Percentiles rank a stretch among this genome's conserved stretches.
Conservation (phyloP, 139 green algal genomes). For the Chlamydomonas asymmetrica region DNA sequence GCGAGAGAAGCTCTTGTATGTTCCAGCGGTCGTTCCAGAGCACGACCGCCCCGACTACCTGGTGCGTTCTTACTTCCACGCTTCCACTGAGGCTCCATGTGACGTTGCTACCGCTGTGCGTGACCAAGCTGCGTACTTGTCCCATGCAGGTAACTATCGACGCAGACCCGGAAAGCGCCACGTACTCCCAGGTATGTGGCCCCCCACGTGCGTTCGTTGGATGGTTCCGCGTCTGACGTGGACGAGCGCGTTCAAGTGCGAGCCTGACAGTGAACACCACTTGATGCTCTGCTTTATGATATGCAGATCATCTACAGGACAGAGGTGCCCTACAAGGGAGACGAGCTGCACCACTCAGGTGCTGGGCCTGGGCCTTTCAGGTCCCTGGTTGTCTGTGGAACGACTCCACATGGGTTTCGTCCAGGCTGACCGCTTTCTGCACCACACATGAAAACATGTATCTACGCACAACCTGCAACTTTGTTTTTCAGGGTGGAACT, state of each 20-base stretch:
- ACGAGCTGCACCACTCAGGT: constrained; percentile 86
- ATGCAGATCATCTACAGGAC: constrained; percentile 74
- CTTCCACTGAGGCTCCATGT: no score
- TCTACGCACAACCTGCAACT: no score
- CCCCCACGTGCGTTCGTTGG: no score
- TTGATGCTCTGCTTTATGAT: neutral
- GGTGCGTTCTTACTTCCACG: no score
- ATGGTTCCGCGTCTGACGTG: no score
- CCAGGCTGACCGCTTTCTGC: neutral
- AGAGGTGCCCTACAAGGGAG: constrained; percentile 63
- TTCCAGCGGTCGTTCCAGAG: constrained; percentile 54
- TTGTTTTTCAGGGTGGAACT: constrained; percentile 86
- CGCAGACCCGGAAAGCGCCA: constrained; percentile 43
- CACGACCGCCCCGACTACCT: constrained; percentile 72
- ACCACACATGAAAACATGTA: neutral
- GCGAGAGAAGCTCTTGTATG: constrained; percentile 73
- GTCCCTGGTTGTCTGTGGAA: no score
- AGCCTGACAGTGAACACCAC: no score
- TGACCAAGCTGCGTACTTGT: no score
- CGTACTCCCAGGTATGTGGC: constrained; percentile 30
- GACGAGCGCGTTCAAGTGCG: no score
- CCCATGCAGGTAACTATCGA: no score
- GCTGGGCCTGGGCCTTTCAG: no score
- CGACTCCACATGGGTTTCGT: neutral
- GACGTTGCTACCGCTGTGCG: no score